Evolutionary conservation across 2,329 filamentous ascomycete genomes (phyloP), one percentile per base, ranked within the genome.

Genomic region (Trichoderma polysporum): DNA sequence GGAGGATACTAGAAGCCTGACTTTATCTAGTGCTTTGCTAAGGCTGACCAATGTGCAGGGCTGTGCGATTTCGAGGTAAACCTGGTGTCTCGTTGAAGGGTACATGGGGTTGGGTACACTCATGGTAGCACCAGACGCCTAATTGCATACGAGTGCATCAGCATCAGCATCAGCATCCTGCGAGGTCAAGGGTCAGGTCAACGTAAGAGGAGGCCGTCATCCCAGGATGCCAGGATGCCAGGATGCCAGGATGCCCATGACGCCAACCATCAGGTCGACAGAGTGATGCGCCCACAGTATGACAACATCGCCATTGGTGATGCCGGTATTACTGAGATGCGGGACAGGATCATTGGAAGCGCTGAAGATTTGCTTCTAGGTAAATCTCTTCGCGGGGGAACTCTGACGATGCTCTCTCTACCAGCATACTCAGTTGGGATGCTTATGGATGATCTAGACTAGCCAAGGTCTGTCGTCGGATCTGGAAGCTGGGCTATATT

Each of bases 281-380:
- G 69, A 88, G 68, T 94, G 88, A 79, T 97, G 87, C 66, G 92
- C 92, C 75, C 89, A 97, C 70, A 95, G 91, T 91, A 97, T 97
- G 73, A 97, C 93, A 2, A 31, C 25, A 75, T 98, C 93, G 12
- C 92, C 93, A 71, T 88, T 83, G 67, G 88, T n/a, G n/a, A n/a
- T n/a, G n/a, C n/a, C 93, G 73, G 88, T 84, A 59, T 89, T 83
- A 64, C 90, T 85, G 22, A 97, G 84, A 75, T 96, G 87, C 79
- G 97, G 88, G 22, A 92, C 91, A 97, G 78, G 19, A 88, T 22
- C 84, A 76, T 96, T 96, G 31, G 92, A 91, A 0, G 90, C 89
- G 80, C 97, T 91, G 75, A 93, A 86, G 75, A 97, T 97, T 74
- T 97, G 91, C 70, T 83, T 83, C 78, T 97, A 97, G 25, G 89